A percentile compares a stretch with the other conserved stretches of the same genome.
Evolutionary conservation across 1,139 yeast species (phyloP).

Genomic region (Ashbya aceris): DNA sequence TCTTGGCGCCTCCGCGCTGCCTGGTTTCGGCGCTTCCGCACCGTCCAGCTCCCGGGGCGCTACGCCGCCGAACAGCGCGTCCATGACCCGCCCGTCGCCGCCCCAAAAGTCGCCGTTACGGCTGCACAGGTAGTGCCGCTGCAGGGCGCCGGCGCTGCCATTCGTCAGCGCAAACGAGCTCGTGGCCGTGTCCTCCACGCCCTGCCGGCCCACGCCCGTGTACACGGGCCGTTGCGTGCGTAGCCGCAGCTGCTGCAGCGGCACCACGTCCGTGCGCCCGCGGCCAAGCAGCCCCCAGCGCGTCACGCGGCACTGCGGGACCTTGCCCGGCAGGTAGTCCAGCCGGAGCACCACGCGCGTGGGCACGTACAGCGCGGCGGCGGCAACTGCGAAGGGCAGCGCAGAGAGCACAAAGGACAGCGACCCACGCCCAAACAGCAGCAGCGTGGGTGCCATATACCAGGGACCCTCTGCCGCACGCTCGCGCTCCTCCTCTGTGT

Average conservation of each 20-base stretch:
- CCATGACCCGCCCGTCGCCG: conserved; percentile 25
- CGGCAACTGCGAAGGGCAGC: conserved; percentile 24
- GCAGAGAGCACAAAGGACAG: conserved; percentile 20
- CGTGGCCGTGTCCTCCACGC: conserved; percentile 26
- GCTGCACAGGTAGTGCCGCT: conserved; percentile 21
- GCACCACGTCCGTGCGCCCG: conserved; percentile 11
- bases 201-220: conserved; percentile 27
- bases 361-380: conserved; percentile 18
- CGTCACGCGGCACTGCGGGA: conserved; percentile 17
- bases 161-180: conserved; percentile 22
- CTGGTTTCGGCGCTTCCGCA: too few relatives aligned
- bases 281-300: conserved; percentile 19
- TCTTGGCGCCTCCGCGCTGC: too few relatives aligned
- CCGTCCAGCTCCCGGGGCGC: too few relatives aligned
- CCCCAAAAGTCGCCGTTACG: conserved; percentile 25
- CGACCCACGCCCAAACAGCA: conserved; percentile 16
- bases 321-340: conserved; percentile 18
- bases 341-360: conserved; percentile 25
- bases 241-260: conserved; percentile 16
- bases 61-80: conserved; percentile 24
- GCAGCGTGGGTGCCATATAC: conserved; percentile 9
- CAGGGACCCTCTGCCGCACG: conserved; percentile 1
- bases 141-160: conserved; percentile 12
- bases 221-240: conserved; percentile 17
- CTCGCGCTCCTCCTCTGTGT: conserved; percentile 11